Conservation (phyloP, 2,329 filamentous ascomycete genomes). For the Aspergillus spinulosporus region DNA sequence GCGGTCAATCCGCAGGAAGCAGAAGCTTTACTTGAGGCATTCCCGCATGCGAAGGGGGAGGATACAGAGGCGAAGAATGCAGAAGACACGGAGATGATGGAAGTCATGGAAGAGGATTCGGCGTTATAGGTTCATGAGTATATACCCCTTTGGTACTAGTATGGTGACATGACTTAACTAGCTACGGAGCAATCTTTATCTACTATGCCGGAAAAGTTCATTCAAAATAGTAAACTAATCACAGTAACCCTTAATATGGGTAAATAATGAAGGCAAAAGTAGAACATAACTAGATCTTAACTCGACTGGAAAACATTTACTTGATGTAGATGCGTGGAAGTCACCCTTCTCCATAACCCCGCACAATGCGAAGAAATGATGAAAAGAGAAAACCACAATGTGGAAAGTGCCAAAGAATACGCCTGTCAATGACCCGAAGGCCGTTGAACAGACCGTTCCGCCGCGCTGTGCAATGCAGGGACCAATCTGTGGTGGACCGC, state of each 20-base stretch:
- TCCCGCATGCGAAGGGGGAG: constrained; percentile 39
- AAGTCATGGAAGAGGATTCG: not conserved
- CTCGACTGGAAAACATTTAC: too few relatives aligned
- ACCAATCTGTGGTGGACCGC: constrained; percentile 48
- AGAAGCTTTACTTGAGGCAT: constrained; percentile 56
- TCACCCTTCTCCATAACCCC: constrained; percentile 39
- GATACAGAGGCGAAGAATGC: constrained; percentile 18
- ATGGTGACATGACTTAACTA: not conserved
- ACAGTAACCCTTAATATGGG: too few relatives aligned
- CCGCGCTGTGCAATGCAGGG: constrained; percentile 62
- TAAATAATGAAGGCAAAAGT: too few relatives aligned
- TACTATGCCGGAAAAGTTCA: too few relatives aligned
- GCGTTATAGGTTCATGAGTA: constrained; percentile 4
- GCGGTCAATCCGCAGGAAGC: constrained; percentile 78
- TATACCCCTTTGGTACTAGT: not conserved
- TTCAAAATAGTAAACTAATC: too few relatives aligned
- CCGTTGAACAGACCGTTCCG: constrained; percentile 51
- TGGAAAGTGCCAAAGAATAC: constrained; percentile 52
- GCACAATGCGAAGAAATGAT: constrained; percentile 41
- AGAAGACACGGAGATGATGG: not conserved
- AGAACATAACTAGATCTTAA: too few relatives aligned
- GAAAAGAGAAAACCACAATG: constrained; percentile 40
- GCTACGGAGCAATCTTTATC: too few relatives aligned
- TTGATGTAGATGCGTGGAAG: not conserved
- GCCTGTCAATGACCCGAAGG: constrained; percentile 51